A percentile compares a stretch with the other conserved stretches of the same genome.
These are phyloP conservation scores for Typha latifolia DNA, from an alignment of 176 grass and related monocot genomes.

Conservation along the genomic window DNA sequence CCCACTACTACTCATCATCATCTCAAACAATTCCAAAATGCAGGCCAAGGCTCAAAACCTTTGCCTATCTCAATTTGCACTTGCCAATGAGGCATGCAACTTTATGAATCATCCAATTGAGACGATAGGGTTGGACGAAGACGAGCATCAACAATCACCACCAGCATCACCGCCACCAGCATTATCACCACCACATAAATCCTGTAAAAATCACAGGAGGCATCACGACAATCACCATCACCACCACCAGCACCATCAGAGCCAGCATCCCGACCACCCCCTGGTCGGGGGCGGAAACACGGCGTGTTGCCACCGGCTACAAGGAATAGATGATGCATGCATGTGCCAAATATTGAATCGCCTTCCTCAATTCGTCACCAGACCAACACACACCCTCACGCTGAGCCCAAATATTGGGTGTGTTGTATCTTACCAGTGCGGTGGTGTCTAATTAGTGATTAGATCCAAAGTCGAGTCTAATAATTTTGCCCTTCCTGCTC, in stretches of 20 bases:
- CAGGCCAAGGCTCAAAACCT: constrained; percentile 33
- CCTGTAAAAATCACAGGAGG: too few species aligned
- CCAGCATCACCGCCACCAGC: neutral
- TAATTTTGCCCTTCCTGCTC: too few species aligned
- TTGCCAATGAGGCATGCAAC: constrained; percentile 64
- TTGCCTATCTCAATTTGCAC: constrained; percentile 61
- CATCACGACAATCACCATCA: neutral
- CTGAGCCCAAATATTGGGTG: constrained; percentile 45
- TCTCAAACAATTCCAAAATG: constrained; percentile 1
- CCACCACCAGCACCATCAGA: constrained; percentile 36
- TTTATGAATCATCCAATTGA: neutral
- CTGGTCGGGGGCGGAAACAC: constrained; percentile 23
- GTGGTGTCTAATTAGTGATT: constrained; percentile 6
- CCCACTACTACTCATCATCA: constrained; percentile 13
- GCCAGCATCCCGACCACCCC: constrained; percentile 20
- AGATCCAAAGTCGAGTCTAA: too few species aligned
- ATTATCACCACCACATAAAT: neutral
- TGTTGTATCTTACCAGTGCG: constrained; percentile 51
- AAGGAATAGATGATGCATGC: constrained; percentile 56
- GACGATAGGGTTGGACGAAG: neutral
- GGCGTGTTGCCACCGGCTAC: constrained; percentile 58
- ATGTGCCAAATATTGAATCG: constrained; percentile 40
- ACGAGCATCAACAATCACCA: neutral
- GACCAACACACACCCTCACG: constrained; percentile 40
- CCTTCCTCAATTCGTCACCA: constrained; percentile 48